A percentile compares a stretch with the other conserved stretches of the same genome.
Conservation (phyloP, 257 asterid species). For the Solanum sejunctum region DNA sequence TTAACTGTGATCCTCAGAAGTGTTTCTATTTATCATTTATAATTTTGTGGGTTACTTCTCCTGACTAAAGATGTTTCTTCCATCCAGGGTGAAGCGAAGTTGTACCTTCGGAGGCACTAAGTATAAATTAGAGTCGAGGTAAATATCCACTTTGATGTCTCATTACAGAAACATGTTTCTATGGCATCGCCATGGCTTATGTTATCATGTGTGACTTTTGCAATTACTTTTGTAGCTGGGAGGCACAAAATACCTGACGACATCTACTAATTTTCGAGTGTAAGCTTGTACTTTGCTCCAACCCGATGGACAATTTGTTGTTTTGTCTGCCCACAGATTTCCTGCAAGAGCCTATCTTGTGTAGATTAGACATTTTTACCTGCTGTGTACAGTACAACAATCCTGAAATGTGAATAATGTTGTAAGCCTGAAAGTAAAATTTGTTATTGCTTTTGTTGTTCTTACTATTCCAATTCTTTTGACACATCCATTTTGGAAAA, state of each 20-base stretch:
- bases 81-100: not conserved
- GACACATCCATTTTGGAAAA: not conserved
- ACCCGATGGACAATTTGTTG: not conserved
- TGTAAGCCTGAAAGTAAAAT: not conserved
- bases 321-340: not conserved
- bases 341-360: not conserved
- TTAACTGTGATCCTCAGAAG: not conserved
- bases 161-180: not conserved
- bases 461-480: not conserved
- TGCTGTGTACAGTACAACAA: not conserved
- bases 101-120: not conserved
- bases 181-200: not conserved
- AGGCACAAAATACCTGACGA: not conserved
- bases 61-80: not conserved
- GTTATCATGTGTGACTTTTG: not conserved
- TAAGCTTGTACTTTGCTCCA: not conserved
- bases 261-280: not conserved
- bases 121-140: not conserved
- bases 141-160: not conserved
- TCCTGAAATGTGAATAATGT: not conserved
- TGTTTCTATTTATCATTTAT: not conserved
- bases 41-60: not conserved
- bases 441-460: not conserved
- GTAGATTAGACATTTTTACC: not conserved
- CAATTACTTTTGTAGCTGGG: not conserved